Conservation (phyloP, 2,329 filamentous ascomycete genomes). For the Diaporthe australafricana region DNA sequence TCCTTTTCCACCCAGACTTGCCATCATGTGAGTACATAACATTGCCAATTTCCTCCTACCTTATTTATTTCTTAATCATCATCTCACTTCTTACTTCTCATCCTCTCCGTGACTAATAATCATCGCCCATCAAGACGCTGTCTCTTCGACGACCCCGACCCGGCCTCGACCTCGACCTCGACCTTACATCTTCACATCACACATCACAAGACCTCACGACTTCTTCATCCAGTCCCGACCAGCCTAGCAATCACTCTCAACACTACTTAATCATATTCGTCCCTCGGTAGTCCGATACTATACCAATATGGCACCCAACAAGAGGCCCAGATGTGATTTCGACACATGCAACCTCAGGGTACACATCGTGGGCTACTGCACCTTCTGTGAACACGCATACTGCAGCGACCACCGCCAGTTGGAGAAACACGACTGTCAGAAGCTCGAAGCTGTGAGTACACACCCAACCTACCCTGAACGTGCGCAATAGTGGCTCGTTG, state of each 20-base stretch:
- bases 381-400: conserved; percentile 93
- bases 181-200: neutral
- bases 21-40: conserved; percentile 37
- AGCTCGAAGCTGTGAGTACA: conserved; percentile 83
- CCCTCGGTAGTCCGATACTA: neutral
- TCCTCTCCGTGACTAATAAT: conserved; percentile 27
- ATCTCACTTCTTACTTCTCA: conserved; percentile 11
- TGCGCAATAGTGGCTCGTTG: conserved; percentile 55
- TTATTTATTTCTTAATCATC: neutral
- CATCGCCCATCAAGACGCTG: neutral
- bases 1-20: conserved; percentile 33
- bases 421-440: conserved; percentile 93
- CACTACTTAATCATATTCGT: conserved; percentile 9
- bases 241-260: neutral
- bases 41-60: conserved; percentile 35
- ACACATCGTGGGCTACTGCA: conserved; percentile 96
- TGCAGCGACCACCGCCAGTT: conserved; percentile 95
- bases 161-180: neutral
- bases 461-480: conserved; percentile 37
- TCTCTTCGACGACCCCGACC: neutral
- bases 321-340: conserved; percentile 87
- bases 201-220: conserved; percentile 1
- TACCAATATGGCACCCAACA: conserved; percentile 67
- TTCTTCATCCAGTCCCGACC: neutral
- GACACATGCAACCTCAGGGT: conserved; percentile 90